A percentile compares a stretch with the other conserved stretches of the same genome.
These are phyloP conservation scores for Nemania diffusa DNA, from an alignment of 2,329 filamentous ascomycete genomes.

Conservation along the genomic window DNA sequence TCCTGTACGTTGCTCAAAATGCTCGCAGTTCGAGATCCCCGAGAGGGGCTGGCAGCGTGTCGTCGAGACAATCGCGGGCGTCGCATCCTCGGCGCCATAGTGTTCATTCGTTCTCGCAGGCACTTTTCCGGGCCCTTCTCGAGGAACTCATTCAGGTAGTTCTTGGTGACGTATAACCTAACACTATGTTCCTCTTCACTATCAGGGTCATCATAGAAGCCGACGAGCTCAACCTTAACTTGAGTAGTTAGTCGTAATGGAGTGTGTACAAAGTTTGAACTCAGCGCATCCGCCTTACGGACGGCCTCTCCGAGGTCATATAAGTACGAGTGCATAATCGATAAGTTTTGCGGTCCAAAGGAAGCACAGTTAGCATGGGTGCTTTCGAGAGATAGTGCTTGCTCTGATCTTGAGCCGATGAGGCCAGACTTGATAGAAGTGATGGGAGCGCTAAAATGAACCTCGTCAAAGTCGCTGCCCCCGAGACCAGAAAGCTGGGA, in stretches of 20 bases:
- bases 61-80: slow-evolving; percentile 27
- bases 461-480: slow-evolving; percentile 52
- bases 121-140: slow-evolving; percentile 65
- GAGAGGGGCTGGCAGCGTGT: slow-evolving; percentile 20
- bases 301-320: slow-evolving; percentile 52
- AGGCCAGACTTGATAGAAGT: slow-evolving; percentile 67
- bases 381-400: slow-evolving; percentile 63
- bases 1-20: slow-evolving; percentile 46
- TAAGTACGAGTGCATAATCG: slow-evolving; percentile 58
- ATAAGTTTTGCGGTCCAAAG: slow-evolving; percentile 61
- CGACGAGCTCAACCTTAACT: slow-evolving; percentile 67
- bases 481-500: slow-evolving; percentile 62
- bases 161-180: slow-evolving; percentile 62
- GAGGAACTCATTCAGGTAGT: slow-evolving; percentile 65
- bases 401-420: slow-evolving; percentile 62
- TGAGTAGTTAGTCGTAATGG: slow-evolving; percentile 61
- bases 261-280: slow-evolving; percentile 52
- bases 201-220: slow-evolving; percentile 68
- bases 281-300: slow-evolving; percentile 52
- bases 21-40: slow-evolving; percentile 37
- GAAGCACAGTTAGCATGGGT: slow-evolving; percentile 66
- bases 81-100: slow-evolving; percentile 44
- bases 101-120: slow-evolving; percentile 62
- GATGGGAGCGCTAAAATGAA: slow-evolving; percentile 69
- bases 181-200: slow-evolving; percentile 53